These are phyloP conservation scores for Geotrichum europaeum DNA, from an alignment of 1,139 yeast species.

Conservation along the genomic window DNA sequence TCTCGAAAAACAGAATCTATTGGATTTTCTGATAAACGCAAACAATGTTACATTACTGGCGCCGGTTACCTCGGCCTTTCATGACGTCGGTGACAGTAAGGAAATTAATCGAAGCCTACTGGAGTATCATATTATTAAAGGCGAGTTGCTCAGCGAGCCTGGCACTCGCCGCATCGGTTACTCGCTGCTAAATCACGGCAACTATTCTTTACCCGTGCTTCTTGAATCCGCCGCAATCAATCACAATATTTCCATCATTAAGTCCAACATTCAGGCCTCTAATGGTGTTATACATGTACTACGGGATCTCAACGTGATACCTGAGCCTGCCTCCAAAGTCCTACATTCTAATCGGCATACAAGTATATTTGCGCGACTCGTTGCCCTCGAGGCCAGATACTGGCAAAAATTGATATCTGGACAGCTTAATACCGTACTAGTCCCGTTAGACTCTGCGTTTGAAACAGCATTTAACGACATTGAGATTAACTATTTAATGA, in stretches of 20 bases:
- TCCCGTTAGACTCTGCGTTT: conserved; percentile 44
- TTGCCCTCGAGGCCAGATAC: conserved; percentile 25
- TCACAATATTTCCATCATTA: conserved; percentile 42
- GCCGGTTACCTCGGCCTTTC: conserved; percentile 81
- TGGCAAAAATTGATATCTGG: conserved; percentile 16
- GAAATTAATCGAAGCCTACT: not conserved
- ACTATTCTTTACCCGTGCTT: not conserved
- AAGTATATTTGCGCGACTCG: conserved; percentile 25
- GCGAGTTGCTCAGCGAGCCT: not conserved
- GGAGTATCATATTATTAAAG: not conserved
- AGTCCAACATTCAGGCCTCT: conserved; percentile 57
- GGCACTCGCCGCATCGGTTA: not conserved
- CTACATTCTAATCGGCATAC: conserved; percentile 29
- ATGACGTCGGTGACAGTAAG: conserved; percentile 25
- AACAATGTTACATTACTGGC: conserved; percentile 73
- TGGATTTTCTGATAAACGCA: conserved; percentile 27
- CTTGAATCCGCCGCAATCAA: not conserved
- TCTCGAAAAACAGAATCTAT: not conserved
- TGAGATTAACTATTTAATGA: conserved; percentile 44
- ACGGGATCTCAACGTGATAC: conserved; percentile 45
- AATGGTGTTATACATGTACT: conserved; percentile 74
- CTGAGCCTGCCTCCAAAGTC: conserved; percentile 42
- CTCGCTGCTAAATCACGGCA: not conserved
- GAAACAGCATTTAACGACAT: conserved; percentile 35
- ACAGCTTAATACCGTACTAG: conserved; percentile 36